A percentile compares a stretch with the other conserved stretches of the same genome.
Evolutionary conservation across 169 alveolate genomes (phyloP).

Genomic region (Plasmodium falciparum): DNA sequence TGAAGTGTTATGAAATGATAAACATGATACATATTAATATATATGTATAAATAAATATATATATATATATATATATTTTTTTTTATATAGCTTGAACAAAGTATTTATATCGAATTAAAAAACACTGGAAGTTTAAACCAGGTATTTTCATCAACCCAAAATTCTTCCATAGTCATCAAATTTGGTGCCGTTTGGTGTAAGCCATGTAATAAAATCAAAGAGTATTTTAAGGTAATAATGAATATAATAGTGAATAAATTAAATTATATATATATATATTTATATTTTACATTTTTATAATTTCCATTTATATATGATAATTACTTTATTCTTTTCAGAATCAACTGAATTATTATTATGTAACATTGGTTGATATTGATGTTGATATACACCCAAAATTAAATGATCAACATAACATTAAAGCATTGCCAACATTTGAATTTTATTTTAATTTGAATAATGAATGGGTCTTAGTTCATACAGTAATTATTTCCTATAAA

Average conservation of each 20-base stretch:
- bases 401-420: constrained; percentile 24
- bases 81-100: constrained; percentile 2
- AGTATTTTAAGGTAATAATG: constrained; percentile 39
- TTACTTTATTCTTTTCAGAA: constrained; percentile 3
- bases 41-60: background rate
- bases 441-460: constrained; percentile 52
- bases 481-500: constrained; percentile 15
- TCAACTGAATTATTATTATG: constrained; percentile 17
- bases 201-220: constrained; percentile 39
- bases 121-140: constrained; percentile 12
- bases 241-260: constrained; percentile 1
- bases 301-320: background rate
- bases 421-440: constrained; percentile 50
- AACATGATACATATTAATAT: background rate
- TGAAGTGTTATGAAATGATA: background rate
- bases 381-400: constrained; percentile 46
- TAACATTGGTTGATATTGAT: constrained; percentile 49
- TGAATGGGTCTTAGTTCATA: constrained; percentile 38
- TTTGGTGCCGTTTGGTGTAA: constrained; percentile 73
- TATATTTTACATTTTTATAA: background rate
- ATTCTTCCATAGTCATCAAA: constrained; percentile 32
- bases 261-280: background rate
- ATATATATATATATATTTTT: constrained; percentile 8
- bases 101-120: constrained; percentile 30
- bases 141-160: constrained; percentile 26